Base-by-base conservation (phyloP, 106 monocot genomes). In the Cymbidium sinense region DNA sequence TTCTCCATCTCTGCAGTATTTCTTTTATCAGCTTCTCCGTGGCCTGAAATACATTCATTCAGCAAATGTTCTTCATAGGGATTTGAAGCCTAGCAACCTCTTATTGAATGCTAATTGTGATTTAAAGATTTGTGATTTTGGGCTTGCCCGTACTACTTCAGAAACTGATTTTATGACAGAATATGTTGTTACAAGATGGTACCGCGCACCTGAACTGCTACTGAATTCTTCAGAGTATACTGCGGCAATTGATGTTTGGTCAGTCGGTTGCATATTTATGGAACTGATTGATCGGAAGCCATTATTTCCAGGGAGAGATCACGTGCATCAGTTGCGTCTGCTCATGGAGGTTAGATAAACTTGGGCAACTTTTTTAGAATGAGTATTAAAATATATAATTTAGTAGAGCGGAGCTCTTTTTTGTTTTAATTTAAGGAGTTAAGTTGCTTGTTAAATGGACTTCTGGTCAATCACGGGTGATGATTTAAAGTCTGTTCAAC, bases 101-200 rank as follows among this genome's bases (percentile, higher is more conserved):
- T 87, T 96, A 23, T 78, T 96, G 65, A 96, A 96, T 89, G 94
- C 93, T 34, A 96, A 96, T 76, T 96, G 93, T 85, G 96, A 96
- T 79, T 80, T 96, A 27, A 96, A 96, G 77, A 96, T 96, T 21
- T 94, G 96, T 82, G 96, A 96, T 69, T 96, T 96, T 87, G 96
- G 96, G 20, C 88, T 94, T 81, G 96, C 96, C 33, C 91, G 96
- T 41, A 94, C 90, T 23, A 96, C 96, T 25, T 87, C 96, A 37
- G 96, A 96, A 83, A 91, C 96, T n/a, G 96, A 93, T 87, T 96
- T 96, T 82, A 96, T 96, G 96, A 96, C 96, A 17, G 96, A 96
- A 33, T 94, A 96, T 79, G 96, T 94, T 81, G 96, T 93, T 55
- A 96, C 96, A 62, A 87, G 96, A 84, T 96, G 96, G 96, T 96